A percentile compares a stretch with the other conserved stretches of the same genome.
phyloP scores from a whole-genome alignment of 805 yeast genomes.

The Candida awuae region DNA sequence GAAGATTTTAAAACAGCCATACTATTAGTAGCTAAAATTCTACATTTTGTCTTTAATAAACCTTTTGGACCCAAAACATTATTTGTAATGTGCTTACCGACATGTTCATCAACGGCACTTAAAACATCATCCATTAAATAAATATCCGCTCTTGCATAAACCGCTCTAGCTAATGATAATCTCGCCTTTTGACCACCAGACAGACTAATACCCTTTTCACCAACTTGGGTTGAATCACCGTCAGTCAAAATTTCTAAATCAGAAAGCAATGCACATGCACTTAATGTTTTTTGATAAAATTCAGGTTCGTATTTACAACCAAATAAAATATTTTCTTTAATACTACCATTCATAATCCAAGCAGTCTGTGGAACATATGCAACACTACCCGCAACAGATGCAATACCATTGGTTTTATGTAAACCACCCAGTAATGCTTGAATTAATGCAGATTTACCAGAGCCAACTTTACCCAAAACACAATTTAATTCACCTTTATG shows the following conservation, averaged over 20 bases:
- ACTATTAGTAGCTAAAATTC: conserved; percentile 52
- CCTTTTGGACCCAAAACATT: conserved; percentile 41
- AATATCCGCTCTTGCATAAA: conserved; percentile 88
- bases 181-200: conserved; percentile 99
- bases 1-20: conserved; percentile 50
- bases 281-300: conserved; percentile 71
- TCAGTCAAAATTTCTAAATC: conserved; percentile 78
- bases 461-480: conserved; percentile 59
- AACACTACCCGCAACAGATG: conserved; percentile 35
- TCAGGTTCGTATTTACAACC: conserved; percentile 78
- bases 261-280: conserved; percentile 78
- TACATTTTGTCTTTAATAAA: conserved; percentile 42
- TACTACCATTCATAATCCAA: conserved; percentile 95
- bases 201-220: conserved; percentile 93
- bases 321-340: conserved; percentile 82
- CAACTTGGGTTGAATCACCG: conserved; percentile 89
- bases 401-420: conserved; percentile 26
- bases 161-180: conserved; percentile 89
- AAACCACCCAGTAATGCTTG: conserved; percentile 49
- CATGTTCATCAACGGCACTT: conserved; percentile 97
- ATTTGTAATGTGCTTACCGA: conserved; percentile 74
- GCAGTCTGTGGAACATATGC: conserved; percentile 71
- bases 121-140: conserved; percentile 87
- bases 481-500: conserved; percentile 48
- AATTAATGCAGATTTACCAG: conserved; percentile 57